phyloP scores from a whole-genome alignment of 306 rosid genomes.

The Rubus parviflorus region DNA sequence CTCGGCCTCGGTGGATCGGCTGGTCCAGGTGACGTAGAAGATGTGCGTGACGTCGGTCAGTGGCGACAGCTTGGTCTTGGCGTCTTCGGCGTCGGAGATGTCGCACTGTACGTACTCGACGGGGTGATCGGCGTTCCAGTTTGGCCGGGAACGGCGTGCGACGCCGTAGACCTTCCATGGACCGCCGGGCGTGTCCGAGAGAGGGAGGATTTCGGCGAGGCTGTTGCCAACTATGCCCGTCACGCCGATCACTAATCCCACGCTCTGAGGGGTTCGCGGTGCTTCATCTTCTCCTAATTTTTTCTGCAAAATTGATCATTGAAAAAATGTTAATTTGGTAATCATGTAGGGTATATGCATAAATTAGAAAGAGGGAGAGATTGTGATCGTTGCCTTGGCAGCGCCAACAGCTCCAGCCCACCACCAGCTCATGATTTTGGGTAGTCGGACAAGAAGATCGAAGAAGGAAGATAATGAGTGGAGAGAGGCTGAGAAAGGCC shows the following conservation, averaged over 20 bases:
- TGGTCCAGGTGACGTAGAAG: constrained; percentile 63
- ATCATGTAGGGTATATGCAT: too few species aligned
- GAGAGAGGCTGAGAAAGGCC: not conserved
- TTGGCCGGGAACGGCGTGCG: constrained; percentile 67
- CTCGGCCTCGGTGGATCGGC: constrained; percentile 47
- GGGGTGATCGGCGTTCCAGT: constrained; percentile 68
- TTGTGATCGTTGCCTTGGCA: constrained; percentile 33
- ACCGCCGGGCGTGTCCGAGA: constrained; percentile 73
- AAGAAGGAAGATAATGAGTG: not conserved
- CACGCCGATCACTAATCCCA: constrained; percentile 58
- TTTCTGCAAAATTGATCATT: constrained; percentile 36
- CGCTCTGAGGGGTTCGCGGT: constrained; percentile 44
- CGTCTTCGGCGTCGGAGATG: constrained; percentile 49
- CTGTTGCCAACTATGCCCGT: constrained; percentile 81
- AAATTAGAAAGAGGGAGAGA: not conserved
- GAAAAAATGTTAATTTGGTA: not conserved
- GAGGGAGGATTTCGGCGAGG: constrained; percentile 79
- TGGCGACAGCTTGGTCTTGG: constrained; percentile 53
- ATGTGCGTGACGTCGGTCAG: constrained; percentile 66
- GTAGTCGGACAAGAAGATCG: not conserved
- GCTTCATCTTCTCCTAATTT: constrained; percentile 54
- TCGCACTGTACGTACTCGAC: constrained; percentile 73
- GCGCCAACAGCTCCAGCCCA: constrained; percentile 67
- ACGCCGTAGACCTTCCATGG: constrained; percentile 85
- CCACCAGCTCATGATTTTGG: constrained; percentile 53